Evolutionary conservation across 345 rosid genomes (phyloP).

Genomic region (Eucalyptus microcorys): DNA sequence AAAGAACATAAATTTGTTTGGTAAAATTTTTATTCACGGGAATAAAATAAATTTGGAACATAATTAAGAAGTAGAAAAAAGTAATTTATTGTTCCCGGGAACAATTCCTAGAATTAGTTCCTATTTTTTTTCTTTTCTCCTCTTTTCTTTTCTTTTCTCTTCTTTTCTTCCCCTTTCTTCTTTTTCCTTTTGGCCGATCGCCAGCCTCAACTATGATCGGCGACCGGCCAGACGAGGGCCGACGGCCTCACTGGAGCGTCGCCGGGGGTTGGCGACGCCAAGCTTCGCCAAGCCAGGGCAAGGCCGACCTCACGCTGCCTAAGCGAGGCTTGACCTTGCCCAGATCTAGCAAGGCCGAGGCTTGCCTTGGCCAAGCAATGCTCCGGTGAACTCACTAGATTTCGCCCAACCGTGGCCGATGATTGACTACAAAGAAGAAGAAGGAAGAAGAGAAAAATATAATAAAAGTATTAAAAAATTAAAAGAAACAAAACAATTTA

Average conservation of each 20-base stretch:
- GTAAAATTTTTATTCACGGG: too few species aligned
- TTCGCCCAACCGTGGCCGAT: accelerated
- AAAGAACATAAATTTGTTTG: accelerated
- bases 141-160: too few species aligned
- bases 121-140: too few species aligned
- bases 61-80: too few species aligned
- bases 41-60: too few species aligned
- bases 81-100: accelerated
- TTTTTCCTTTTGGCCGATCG: too few species aligned
- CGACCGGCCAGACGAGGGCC: accelerated
- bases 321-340: accelerated
- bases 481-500: too few species aligned
- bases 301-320: accelerated
- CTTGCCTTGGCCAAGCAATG: accelerated
- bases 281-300: too few species aligned
- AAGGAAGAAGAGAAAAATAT: too few species aligned
- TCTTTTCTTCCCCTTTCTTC: accelerated
- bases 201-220: accelerated
- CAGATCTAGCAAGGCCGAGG: accelerated
- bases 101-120: accelerated
- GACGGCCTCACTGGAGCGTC: too few species aligned
- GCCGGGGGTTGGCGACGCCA: too few species aligned
- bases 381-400: accelerated
- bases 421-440: accelerated
- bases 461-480: too few species aligned